Evolutionary conservation across 225 moss, liverwort and hornwort species (phyloP).

Genomic region (Antitrichia curtipendula): DNA sequence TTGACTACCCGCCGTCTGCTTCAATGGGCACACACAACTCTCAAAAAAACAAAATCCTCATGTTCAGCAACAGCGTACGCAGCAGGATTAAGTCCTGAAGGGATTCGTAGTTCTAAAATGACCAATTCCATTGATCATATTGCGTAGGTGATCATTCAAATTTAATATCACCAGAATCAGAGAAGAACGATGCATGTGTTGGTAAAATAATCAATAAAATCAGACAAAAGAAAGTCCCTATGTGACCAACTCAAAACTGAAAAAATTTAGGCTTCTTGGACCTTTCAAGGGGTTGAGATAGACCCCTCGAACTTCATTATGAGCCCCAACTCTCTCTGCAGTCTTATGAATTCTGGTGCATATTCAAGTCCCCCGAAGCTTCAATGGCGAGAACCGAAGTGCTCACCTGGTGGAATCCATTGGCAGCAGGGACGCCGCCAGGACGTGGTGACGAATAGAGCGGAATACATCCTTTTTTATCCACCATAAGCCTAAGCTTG

Average conservation of each 20-base stretch:
- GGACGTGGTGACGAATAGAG: neutral
- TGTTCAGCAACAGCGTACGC: neutral
- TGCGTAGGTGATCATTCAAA: neutral
- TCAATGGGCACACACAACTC: neutral
- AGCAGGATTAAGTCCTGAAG: neutral
- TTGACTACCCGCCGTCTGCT: slow-evolving; percentile 11
- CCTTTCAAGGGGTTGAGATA: neutral
- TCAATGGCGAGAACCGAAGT: neutral
- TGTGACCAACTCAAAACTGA: too few species aligned
- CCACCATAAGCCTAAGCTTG: slow-evolving; percentile 29
- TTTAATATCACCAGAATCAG: neutral
- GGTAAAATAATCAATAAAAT: neutral
- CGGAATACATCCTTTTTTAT: slow-evolving; percentile 19
- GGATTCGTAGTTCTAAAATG: neutral
- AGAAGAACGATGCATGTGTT: neutral
- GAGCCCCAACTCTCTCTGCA: neutral
- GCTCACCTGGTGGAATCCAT: slow-evolving; percentile 39
- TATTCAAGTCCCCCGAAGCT: neutral
- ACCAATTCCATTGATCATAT: neutral
- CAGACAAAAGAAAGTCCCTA: neutral
- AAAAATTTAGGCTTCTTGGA: neutral
- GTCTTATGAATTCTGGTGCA: neutral
- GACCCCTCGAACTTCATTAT: neutral
- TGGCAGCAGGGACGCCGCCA: slow-evolving; percentile 11
- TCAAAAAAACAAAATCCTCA: neutral